Evolutionary conservation across 805 yeast genomes (phyloP), one percentile per base, ranked within the genome.

Genomic region (Sungouiella thailandica): DNA sequence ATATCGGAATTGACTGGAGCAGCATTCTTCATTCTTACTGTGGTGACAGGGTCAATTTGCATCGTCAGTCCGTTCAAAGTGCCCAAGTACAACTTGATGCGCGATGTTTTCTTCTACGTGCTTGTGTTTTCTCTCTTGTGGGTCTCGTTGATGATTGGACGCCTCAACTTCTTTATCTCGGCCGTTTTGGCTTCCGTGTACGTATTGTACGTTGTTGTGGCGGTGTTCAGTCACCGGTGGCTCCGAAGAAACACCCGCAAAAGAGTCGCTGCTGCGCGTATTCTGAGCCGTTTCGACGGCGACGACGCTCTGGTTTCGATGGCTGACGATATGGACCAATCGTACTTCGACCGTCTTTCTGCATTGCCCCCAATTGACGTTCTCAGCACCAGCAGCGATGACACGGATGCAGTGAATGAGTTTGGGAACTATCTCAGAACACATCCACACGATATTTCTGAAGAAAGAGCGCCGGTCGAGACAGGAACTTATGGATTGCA

Each of bases 1-100:
- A 60, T 90, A 5, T 93, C 96, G 1, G 97, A 89, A 54, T 64
- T 90, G n/a, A 59, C 88, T 20, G 97, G 98, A 1, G 93, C 96
- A 2, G 84, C 94, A 0, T 75, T 83, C 28, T 88, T 93, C 50
- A 76, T 89, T 12, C 70, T 83, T 3, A 77, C 90, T 1, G 81
- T 86, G 9, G 84, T 90, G 0, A 68, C 85, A 16, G 97, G 97
- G 0, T 55, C 77, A 0, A 83, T 90, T 74, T 81, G 85, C 0
- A 54, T 88, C 0, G 55, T 79, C 1, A 68, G 72, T 23, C 89
- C 95, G 0, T 74, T 74, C 48, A 58, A 71, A 34, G 83, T 86
- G 14, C 68, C 74, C 27, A 58, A 60, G 32, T 31, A 41, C 4
- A 59, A 65, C 23, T 84, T 87, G 49, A 25, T 78, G 5, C 64